These are phyloP conservation scores for Tirmania nivea DNA, from an alignment of 495 filamentous ascomycete genomes.

Conservation along the genomic window DNA sequence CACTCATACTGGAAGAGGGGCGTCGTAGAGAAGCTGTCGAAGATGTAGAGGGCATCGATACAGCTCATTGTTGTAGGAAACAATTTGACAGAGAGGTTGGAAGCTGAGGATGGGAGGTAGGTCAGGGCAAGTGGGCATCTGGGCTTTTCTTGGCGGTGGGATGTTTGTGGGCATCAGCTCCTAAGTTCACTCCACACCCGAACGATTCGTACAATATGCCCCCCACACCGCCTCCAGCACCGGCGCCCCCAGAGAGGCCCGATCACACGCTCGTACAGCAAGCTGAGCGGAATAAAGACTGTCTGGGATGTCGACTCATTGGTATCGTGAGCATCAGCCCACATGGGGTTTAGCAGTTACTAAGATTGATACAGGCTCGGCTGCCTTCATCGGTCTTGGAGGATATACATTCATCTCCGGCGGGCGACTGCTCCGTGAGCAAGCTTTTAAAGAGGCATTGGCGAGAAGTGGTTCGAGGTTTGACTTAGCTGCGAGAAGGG, in stretches of 20 bases:
- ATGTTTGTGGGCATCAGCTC: not conserved
- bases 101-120: conserved; percentile 1
- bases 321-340: no score
- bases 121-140: conserved; percentile 2
- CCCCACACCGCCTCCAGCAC: no score
- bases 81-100: conserved; percentile 1
- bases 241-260: no score
- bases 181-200: not conserved
- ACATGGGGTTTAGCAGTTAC: no score
- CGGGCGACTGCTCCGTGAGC: conserved; percentile 46
- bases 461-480: conserved; percentile 47
- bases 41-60: conserved; percentile 91
- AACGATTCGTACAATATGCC: no score
- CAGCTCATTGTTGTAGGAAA: conserved; percentile 46
- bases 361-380: conserved; percentile 34
- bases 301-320: no score
- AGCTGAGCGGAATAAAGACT: no score
- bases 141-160: not conserved
- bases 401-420: conserved; percentile 72
- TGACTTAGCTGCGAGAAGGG: conserved; percentile 31
- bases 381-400: conserved; percentile 74
- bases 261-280: no score
- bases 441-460: conserved; percentile 36
- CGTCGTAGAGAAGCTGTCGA: conserved; percentile 42
- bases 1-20: conserved; percentile 49